Evolutionary conservation across 768 basidiomycete genomes (phyloP).

Genomic region (Nidularia sp.): DNA sequence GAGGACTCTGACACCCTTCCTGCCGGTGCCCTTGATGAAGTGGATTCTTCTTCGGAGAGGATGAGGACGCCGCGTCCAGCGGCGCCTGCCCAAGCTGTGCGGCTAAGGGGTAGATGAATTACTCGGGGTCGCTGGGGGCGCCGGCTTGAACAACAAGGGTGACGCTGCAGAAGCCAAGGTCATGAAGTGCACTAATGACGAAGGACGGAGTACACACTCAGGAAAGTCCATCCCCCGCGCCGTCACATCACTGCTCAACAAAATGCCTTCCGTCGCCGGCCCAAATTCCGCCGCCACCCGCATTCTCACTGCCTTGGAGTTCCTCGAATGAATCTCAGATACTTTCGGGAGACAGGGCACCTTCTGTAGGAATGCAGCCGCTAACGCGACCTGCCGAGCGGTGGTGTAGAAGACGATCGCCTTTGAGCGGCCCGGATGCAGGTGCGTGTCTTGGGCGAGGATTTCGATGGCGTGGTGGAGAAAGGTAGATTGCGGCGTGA

Average conservation of each 20-base stretch:
- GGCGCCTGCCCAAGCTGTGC: conserved; percentile 70
- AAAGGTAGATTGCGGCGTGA: too few relatives aligned
- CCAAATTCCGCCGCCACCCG: conserved; percentile 59
- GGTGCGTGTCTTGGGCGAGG: conserved; percentile 84
- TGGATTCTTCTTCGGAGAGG: conserved; percentile 69
- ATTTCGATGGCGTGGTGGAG: conserved; percentile 50
- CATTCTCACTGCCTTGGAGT: conserved; percentile 54
- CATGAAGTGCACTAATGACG: conserved; percentile 55
- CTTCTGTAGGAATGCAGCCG: conserved; percentile 62
- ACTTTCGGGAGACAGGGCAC: conserved; percentile 46
- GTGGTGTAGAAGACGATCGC: conserved; percentile 82
- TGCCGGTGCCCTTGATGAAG: conserved; percentile 19
- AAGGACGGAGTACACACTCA: conserved; percentile 71
- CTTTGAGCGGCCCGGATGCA: conserved; percentile 63
- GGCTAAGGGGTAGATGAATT: conserved; percentile 82
- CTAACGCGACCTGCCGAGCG: conserved; percentile 80
- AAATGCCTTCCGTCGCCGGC: conserved; percentile 45
- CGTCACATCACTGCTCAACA: conserved; percentile 86
- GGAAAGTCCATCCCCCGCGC: conserved; percentile 90
- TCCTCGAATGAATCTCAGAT: conserved; percentile 82
- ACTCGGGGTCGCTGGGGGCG: conserved; percentile 60
- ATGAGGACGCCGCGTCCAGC: conserved; percentile 74
- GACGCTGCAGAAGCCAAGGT: conserved; percentile 52
- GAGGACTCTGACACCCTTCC: conserved; percentile 29
- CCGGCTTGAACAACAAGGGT: conserved; percentile 92